These are phyloP conservation scores for Graphiopsis chlorocephala DNA, from an alignment of 2,329 filamentous ascomycete genomes.

Conservation along the genomic window DNA sequence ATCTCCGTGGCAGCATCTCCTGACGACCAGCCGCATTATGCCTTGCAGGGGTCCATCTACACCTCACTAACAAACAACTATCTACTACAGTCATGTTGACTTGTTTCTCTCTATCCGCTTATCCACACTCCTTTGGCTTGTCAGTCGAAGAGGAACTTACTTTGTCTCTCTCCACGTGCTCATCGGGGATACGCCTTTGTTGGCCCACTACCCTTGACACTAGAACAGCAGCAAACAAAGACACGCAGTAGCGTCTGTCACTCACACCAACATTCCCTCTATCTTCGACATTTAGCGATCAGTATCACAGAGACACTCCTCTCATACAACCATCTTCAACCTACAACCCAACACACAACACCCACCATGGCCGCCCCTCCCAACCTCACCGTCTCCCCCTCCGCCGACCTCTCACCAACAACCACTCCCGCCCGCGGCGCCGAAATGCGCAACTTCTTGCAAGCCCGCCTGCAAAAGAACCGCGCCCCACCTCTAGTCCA, in stretches of 20 bases:
- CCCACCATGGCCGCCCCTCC: conserved; percentile 11
- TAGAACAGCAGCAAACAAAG: conserved; percentile 1
- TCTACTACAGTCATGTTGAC: neutral
- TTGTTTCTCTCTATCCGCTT: neutral
- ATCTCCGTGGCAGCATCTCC: neutral
- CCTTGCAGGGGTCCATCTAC: neutral
- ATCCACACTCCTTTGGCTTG: neutral
- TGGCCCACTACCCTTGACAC: conserved; percentile 1
- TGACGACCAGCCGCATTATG: neutral
- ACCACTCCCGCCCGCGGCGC: conserved; percentile 72
- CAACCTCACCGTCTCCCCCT: conserved; percentile 9
- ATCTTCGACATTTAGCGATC: neutral
- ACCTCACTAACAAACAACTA: too few species aligned
- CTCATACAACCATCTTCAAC: neutral
- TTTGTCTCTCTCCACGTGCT: neutral
- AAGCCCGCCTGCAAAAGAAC: conserved; percentile 29
- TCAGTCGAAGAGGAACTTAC: neutral
- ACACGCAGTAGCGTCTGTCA: neutral
- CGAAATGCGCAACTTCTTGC: conserved; percentile 59
- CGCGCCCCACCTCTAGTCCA: conserved; percentile 49
- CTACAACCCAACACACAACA: neutral
- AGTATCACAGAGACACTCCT: neutral
- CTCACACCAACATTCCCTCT: neutral
- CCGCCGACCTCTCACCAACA: conserved; percentile 64
- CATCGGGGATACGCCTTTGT: conserved; percentile 3